A percentile compares a stretch with the other conserved stretches of the same genome.
phyloP scores from a whole-genome alignment of 2,329 filamentous ascomycete species.

The Catunica adiposa region DNA sequence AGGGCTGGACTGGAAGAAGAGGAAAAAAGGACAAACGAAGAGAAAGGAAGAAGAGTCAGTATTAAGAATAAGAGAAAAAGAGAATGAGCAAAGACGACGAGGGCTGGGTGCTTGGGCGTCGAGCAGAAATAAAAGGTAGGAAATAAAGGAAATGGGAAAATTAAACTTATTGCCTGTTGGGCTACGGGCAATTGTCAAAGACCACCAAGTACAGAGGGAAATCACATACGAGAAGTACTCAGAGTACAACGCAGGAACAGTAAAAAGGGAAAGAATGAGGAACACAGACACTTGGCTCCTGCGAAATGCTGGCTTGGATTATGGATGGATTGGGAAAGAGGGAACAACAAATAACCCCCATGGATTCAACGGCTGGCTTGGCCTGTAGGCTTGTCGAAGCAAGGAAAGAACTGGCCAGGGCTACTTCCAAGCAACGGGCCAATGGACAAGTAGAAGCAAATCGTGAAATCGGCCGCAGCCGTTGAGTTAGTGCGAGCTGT shows the following conservation, averaged over 20 bases:
- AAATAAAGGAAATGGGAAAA: slow-evolving; percentile 5
- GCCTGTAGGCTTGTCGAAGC: not conserved
- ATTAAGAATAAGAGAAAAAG: slow-evolving; percentile 5
- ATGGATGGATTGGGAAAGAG: not conserved
- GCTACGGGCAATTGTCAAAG: not conserved
- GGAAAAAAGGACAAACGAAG: slow-evolving; percentile 3
- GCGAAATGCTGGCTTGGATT: not conserved
- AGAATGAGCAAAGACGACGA: slow-evolving; percentile 1
- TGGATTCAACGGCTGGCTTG: not conserved
- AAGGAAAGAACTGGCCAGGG: not conserved
- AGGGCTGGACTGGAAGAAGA: slow-evolving; percentile 2
- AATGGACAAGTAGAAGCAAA: not conserved
- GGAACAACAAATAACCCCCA: not conserved
- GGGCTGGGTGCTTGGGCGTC: not conserved
- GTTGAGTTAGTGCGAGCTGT: not conserved
- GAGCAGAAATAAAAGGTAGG: slow-evolving; percentile 1
- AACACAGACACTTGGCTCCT: not conserved
- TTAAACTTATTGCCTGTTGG: not conserved
- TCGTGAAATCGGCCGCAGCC: not conserved
- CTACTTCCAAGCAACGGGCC: not conserved
- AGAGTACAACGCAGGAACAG: not conserved
- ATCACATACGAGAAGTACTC: not conserved
- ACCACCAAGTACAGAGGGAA: not conserved
- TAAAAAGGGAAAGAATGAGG: not conserved
- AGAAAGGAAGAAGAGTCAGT: not conserved